Evolutionary conservation across 1,284 basidiomycete species (phyloP).

Genomic region (Apiotrichum sp.): DNA sequence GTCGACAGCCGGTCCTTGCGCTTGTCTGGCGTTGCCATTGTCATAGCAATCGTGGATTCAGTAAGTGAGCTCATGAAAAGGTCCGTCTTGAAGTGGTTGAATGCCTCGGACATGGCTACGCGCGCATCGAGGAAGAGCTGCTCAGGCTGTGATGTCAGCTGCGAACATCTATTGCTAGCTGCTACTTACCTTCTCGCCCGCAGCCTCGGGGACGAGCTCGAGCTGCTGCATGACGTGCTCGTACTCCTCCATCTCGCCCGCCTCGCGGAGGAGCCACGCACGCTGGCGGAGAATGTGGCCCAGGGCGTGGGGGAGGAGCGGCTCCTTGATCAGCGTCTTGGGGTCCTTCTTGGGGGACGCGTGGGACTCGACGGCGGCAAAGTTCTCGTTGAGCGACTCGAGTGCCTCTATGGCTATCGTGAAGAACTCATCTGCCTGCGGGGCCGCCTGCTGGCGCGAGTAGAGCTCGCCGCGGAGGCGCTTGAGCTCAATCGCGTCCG

Average conservation of each 20-base stretch:
- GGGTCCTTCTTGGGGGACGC: conserved; percentile 44
- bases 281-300: conserved; percentile 65
- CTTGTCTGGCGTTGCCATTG: conserved; percentile 64
- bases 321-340: conserved; percentile 53
- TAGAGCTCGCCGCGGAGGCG: conserved; percentile 55
- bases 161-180: background rate
- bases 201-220: conserved; percentile 23
- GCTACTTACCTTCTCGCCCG: conserved; percentile 24
- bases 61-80: conserved; percentile 79
- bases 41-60: conserved; percentile 78
- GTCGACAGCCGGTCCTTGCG: conserved; percentile 47
- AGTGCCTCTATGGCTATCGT: conserved; percentile 32
- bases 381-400: conserved; percentile 31
- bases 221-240: conserved; percentile 56
- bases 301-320: conserved; percentile 61
- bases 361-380: conserved; percentile 33
- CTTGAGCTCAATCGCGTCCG: conserved; percentile 58
- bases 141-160: conserved; percentile 54
- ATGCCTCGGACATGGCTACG: conserved; percentile 65
- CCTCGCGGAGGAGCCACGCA: conserved; percentile 66
- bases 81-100: conserved; percentile 69
- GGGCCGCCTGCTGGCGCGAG: conserved; percentile 51
- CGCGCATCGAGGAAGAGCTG: conserved; percentile 66
- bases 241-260: conserved; percentile 52
- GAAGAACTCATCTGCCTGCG: conserved; percentile 51